phyloP scores from a whole-genome alignment of 1,284 basidiomycete species.

The Anthracocystis panici-leucophaei region DNA sequence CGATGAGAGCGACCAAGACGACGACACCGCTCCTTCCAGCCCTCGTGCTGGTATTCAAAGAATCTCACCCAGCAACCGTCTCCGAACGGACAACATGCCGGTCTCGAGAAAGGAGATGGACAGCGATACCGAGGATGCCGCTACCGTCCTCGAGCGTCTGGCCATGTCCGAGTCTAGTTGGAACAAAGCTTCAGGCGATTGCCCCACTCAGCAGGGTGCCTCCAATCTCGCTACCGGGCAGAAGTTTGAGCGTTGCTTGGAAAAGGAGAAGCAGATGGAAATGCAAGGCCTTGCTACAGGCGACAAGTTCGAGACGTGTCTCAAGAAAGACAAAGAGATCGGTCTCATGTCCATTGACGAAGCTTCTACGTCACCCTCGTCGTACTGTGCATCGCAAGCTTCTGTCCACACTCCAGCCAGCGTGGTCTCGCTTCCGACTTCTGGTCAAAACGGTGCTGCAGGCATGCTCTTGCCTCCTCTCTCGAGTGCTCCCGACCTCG shows the following conservation, averaged over 20 bases:
- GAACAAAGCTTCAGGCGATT: constrained; percentile 12
- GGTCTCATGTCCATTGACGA: constrained; percentile 25
- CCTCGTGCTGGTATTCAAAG: constrained; percentile 9
- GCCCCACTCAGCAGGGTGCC: constrained; percentile 15
- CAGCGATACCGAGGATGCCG: constrained; percentile 66
- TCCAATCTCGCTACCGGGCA: constrained; percentile 11
- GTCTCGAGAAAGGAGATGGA: constrained; percentile 54
- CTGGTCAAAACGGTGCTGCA: constrained; percentile 3
- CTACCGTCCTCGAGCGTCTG: constrained; percentile 63
- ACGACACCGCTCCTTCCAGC: constrained; percentile 36
- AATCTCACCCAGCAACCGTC: constrained; percentile 24
- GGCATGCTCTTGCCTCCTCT: constrained; percentile 36
- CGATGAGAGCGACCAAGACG: constrained; percentile 33
- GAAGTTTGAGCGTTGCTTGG: constrained; percentile 40
- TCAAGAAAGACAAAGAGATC: constrained; percentile 27
- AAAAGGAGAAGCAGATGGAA: constrained; percentile 30
- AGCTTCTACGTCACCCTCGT: neutral
- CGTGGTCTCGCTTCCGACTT: constrained; percentile 9
- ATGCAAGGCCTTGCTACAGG: constrained; percentile 18
- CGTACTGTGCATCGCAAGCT: constrained; percentile 5
- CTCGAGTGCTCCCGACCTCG: constrained; percentile 13
- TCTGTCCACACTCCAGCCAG: constrained; percentile 9
- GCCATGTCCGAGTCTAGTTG: constrained; percentile 51
- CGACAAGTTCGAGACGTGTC: constrained; percentile 41
- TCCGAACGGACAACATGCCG: constrained; percentile 37